Conservation (phyloP, 2,329 filamentous ascomycete species). For the Ophiocordyceps unilateralis region DNA sequence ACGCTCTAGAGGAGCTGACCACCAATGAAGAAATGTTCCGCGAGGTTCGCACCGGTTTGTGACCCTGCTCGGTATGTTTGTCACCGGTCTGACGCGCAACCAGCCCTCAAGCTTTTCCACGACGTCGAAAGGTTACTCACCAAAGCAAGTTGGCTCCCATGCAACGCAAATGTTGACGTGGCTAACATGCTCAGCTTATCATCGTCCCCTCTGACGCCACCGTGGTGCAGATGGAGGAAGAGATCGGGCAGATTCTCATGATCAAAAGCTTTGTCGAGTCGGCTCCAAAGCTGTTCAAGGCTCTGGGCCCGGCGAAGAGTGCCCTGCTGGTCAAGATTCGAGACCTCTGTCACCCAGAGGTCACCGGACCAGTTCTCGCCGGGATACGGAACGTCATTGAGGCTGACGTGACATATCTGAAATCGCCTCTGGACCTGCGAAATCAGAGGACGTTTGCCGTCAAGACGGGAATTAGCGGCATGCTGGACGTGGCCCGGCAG, state of each 20-base stretch:
- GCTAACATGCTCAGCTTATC: slow-evolving; percentile 40
- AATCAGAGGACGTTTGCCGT: slow-evolving; percentile 88
- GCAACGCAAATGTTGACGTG: too few species aligned
- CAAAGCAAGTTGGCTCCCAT: slow-evolving; percentile 28
- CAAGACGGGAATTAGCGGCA: slow-evolving; percentile 65
- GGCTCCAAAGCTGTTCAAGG: slow-evolving; percentile 49
- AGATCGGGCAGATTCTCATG: slow-evolving; percentile 74
- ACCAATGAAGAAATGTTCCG: slow-evolving; percentile 75
- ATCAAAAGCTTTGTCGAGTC: slow-evolving; percentile 65
- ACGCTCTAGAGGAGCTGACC: slow-evolving; percentile 69
- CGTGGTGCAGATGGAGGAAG: slow-evolving; percentile 56
- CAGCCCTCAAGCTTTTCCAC: slow-evolving; percentile 54
- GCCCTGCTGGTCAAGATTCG: slow-evolving; percentile 50
- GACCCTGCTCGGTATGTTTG: neutral
- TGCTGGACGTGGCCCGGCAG: slow-evolving; percentile 75
- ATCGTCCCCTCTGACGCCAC: slow-evolving; percentile 51
- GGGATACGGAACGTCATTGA: slow-evolving; percentile 60
- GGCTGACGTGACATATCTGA: slow-evolving; percentile 62
- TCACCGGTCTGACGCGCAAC: neutral
- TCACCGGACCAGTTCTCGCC: slow-evolving; percentile 40
- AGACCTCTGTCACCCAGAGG: slow-evolving; percentile 48
- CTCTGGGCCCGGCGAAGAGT: slow-evolving; percentile 46
- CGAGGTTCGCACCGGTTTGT: slow-evolving; percentile 48
- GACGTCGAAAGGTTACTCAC: slow-evolving; percentile 72
- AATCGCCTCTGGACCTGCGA: slow-evolving; percentile 63